Evolutionary conservation across 2,329 filamentous ascomycete species (phyloP).

Genomic region (Parastagonospora nodorum): DNA sequence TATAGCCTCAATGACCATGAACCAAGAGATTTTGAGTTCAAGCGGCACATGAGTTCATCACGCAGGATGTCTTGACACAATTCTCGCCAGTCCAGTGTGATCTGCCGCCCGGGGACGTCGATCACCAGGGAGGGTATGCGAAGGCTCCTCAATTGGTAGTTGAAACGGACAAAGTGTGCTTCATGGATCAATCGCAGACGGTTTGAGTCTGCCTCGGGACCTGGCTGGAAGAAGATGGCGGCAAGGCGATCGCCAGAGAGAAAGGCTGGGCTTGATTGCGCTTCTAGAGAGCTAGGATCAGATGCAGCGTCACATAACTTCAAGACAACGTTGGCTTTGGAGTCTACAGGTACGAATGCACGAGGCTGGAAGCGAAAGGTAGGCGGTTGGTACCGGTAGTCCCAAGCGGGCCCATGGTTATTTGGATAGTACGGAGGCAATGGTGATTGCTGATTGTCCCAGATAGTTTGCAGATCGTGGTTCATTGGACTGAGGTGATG

Average conservation of each 20-base stretch:
- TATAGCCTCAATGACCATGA: constrained; percentile 14
- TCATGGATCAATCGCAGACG: constrained; percentile 7
- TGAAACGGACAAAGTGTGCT: constrained; percentile 21
- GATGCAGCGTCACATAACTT: constrained; percentile 16
- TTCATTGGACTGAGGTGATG: constrained; percentile 9
- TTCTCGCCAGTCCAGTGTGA: constrained; percentile 22
- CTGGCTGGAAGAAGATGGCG: constrained; percentile 17
- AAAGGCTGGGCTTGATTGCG: constrained; percentile 4
- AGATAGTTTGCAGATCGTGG: neutral
- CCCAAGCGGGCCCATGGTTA: neutral
- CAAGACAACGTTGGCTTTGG: constrained; percentile 17
- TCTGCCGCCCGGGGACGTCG: constrained; percentile 11
- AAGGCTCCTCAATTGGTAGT: constrained; percentile 18
- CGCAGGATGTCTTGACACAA: constrained; percentile 18
- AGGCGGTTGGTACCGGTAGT: constrained; percentile 4
- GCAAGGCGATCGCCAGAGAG: constrained; percentile 9
- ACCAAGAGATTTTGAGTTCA: constrained; percentile 8
- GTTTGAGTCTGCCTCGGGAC: constrained; percentile 8
- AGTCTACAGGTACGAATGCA: constrained; percentile 18
- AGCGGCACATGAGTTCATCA: constrained; percentile 18
- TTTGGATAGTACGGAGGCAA: no score
- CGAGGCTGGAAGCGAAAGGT: constrained; percentile 24
- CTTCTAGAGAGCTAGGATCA: constrained; percentile 5
- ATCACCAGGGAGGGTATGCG: constrained; percentile 16
- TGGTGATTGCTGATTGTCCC: no score